A percentile compares a stretch with the other conserved stretches of the same genome.
Evolutionary conservation across 192 early-diverging fungal genomes (phyloP).

Genomic region (Hyaloraphidium curvatum): DNA sequence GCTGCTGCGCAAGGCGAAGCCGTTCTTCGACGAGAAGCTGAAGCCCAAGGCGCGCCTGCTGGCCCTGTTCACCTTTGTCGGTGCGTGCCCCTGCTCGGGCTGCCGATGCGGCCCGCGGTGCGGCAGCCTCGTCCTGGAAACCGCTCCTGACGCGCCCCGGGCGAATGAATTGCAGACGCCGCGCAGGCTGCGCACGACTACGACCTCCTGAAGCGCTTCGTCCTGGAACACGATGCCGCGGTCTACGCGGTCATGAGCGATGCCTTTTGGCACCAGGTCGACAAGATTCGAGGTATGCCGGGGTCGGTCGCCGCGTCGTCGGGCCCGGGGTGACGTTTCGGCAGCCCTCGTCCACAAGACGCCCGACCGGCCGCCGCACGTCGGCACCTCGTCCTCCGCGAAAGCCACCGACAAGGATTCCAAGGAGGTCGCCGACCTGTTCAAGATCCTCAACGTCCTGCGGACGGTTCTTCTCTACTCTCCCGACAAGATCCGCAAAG

Average conservation of each 20-base stretch:
- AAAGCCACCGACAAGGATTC: constrained; percentile 4
- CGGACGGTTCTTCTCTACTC: constrained; percentile 45
- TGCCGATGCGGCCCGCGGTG: too few relatives aligned
- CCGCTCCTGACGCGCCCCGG: background rate
- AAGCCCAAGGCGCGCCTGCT: constrained; percentile 45
- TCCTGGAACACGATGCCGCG: constrained; percentile 49
- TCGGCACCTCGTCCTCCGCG: too few relatives aligned
- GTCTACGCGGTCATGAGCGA: constrained; percentile 51
- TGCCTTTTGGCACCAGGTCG: constrained; percentile 41
- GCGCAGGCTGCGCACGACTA: background rate
- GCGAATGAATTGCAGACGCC: background rate
- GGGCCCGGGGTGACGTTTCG: background rate
- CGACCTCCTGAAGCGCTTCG: constrained; percentile 20
- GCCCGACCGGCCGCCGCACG: background rate
- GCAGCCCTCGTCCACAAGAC: background rate
- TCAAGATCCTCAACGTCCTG: constrained; percentile 40
- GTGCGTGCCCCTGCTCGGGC: too few relatives aligned
- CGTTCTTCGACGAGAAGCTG: constrained; percentile 59
- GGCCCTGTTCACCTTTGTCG: constrained; percentile 48
- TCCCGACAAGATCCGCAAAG: constrained; percentile 44
- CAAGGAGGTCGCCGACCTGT: constrained; percentile 45
- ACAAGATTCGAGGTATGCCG: constrained; percentile 50
- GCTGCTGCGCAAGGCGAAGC: constrained; percentile 47
- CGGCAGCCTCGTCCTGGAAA: background rate
- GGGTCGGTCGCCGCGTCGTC: background rate